These are phyloP conservation scores for Penicillium roqueforti DNA, from an alignment of 495 filamentous ascomycete genomes.

Conservation along the genomic window DNA sequence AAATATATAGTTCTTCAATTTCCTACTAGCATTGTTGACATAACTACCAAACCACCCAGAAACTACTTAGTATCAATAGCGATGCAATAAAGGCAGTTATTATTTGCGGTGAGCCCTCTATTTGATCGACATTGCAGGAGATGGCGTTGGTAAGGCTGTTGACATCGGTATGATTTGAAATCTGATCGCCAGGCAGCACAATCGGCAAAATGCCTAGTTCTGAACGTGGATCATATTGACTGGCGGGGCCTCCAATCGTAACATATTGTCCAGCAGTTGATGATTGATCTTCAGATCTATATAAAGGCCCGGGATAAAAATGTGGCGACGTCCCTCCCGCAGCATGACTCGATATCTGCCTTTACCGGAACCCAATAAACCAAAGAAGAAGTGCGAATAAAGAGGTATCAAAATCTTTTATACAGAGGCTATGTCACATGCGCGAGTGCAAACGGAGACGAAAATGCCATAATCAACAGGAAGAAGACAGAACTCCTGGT, in stretches of 20 bases:
- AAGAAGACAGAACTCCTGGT: constrained; percentile 21
- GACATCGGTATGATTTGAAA: no score
- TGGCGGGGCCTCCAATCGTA: no score
- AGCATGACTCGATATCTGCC: not conserved
- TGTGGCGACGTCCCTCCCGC: not conserved
- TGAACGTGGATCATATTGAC: no score
- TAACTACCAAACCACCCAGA: not conserved
- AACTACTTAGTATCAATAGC: not conserved
- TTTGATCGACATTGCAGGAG: not conserved
- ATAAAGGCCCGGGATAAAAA: not conserved
- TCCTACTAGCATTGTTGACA: not conserved
- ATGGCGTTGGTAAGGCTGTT: not conserved
- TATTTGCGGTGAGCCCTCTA: not conserved
- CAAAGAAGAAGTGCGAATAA: not conserved
- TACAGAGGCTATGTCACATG: constrained; percentile 34
- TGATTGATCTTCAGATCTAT: not conserved
- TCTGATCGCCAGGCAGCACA: not conserved
- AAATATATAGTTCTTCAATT: not conserved
- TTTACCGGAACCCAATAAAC: not conserved
- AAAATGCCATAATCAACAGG: constrained; percentile 22
- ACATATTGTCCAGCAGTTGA: no score
- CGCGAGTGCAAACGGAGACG: constrained; percentile 18
- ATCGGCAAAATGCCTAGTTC: not conserved
- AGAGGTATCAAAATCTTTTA: constrained; percentile 25
- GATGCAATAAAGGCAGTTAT: not conserved